These are phyloP conservation scores for Maudiozyma serrabonitensis DNA, from an alignment of 805 yeast genomes.

Conservation along the genomic window DNA sequence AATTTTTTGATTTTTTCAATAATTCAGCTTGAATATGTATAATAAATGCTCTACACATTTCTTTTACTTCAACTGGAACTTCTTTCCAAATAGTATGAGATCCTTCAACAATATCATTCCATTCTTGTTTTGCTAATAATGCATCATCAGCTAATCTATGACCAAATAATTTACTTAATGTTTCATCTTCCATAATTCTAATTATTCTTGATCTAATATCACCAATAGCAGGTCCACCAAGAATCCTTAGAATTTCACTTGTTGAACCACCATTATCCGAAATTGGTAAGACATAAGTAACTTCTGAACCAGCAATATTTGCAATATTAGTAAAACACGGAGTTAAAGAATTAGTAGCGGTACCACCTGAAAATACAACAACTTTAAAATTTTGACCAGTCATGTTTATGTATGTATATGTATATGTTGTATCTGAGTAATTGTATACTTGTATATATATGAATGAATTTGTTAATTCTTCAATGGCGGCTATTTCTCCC, in stretches of 20 bases:
- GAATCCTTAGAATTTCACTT: slow-evolving; percentile 71
- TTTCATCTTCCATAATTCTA: slow-evolving; percentile 51
- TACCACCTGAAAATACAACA: slow-evolving; percentile 65
- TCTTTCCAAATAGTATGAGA: slow-evolving; percentile 57
- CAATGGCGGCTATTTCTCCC: too few species aligned
- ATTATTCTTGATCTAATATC: slow-evolving; percentile 79
- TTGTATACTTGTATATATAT: too few species aligned
- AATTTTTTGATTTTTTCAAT: slow-evolving; percentile 46
- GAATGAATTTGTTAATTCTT: too few species aligned
- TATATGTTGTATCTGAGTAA: too few species aligned
- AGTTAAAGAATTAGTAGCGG: slow-evolving; percentile 77
- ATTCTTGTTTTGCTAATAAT: slow-evolving; percentile 50
- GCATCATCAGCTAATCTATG: slow-evolving; percentile 25
- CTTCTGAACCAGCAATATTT: slow-evolving; percentile 6
- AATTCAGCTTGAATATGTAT: slow-evolving; percentile 73
- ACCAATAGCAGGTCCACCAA: slow-evolving; percentile 95
- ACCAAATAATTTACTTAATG: slow-evolving; percentile 29
- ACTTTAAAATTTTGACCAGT: slow-evolving; percentile 15
- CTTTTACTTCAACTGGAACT: slow-evolving; percentile 39
- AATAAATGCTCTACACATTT: slow-evolving; percentile 65
- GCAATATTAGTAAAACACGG: slow-evolving; percentile 46
- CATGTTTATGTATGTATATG: background rate
- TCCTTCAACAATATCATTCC: slow-evolving; percentile 76
- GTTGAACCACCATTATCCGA: slow-evolving; percentile 95
- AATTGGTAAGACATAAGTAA: slow-evolving; percentile 62